Conservation (phyloP, 2,329 filamentous ascomycete species). For the Claviceps capensis region DNA sequence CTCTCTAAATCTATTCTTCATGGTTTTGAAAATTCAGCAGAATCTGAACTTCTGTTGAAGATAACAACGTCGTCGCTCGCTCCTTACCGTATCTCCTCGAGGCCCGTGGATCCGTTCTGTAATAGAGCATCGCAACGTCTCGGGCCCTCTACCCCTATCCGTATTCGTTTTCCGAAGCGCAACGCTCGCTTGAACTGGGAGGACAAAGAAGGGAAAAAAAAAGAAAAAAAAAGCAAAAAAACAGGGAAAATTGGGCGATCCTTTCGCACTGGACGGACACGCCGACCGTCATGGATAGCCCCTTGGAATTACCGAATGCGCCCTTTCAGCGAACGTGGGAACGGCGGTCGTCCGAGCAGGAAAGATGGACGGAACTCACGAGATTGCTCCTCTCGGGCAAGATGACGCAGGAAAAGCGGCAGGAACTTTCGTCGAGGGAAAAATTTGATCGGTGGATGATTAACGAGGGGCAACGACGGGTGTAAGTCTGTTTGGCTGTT, state of each 20-base stretch:
- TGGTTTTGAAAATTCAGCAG: too few relatives aligned
- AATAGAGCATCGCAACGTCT: too few relatives aligned
- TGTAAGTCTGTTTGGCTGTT: constrained; percentile 37
- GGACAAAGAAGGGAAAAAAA: too few relatives aligned
- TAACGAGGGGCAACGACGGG: constrained; percentile 70
- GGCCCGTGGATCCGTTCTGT: too few relatives aligned
- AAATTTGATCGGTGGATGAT: constrained; percentile 81
- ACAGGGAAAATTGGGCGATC: background rate
- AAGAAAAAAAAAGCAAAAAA: too few relatives aligned
- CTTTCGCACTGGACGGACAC: background rate
- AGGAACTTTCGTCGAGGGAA: constrained; percentile 53
- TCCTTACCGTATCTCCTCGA: too few relatives aligned
- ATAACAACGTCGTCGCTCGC: too few relatives aligned
- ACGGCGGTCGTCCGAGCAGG: constrained; percentile 53
- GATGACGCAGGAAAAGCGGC: constrained; percentile 61
- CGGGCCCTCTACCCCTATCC: too few relatives aligned
- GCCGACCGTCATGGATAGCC: constrained; percentile 14
- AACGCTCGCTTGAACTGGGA: too few relatives aligned
- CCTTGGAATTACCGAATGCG: constrained; percentile 12
- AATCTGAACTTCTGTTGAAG: too few relatives aligned
- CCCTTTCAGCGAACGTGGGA: constrained; percentile 36
- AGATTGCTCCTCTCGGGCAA: constrained; percentile 73
- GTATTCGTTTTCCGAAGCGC: too few relatives aligned
- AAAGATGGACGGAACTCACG: constrained; percentile 71
- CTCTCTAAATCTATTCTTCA: too few relatives aligned